Conservation (phyloP, 2,329 filamentous ascomycete species). For the Aspergillus sp. region DNA sequence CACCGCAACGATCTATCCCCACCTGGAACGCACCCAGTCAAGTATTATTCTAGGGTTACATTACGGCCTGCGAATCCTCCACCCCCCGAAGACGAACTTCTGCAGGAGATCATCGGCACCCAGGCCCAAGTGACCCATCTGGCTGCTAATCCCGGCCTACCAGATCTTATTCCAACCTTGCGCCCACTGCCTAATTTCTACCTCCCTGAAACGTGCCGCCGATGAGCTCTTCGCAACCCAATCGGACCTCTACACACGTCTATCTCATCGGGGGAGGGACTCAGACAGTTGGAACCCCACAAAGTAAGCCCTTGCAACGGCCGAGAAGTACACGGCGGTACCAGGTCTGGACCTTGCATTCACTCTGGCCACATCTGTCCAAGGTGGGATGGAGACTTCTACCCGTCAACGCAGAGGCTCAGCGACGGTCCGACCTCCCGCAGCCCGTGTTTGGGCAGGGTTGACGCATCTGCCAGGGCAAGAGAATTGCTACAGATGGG, state of each 20-base stretch:
- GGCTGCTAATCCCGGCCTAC: slow-evolving; percentile 50
- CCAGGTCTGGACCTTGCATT: slow-evolving; percentile 51
- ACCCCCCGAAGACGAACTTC: slow-evolving; percentile 46
- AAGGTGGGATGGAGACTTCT: slow-evolving; percentile 54
- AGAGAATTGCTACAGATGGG: slow-evolving; percentile 25
- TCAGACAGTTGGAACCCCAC: slow-evolving; percentile 30
- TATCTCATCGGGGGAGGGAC: slow-evolving; percentile 22
- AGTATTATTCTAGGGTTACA: slow-evolving; percentile 56
- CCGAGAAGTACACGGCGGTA: slow-evolving; percentile 41
- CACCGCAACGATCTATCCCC: slow-evolving; percentile 47
- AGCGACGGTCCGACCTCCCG: slow-evolving; percentile 22
- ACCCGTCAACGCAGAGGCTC: slow-evolving; percentile 37
- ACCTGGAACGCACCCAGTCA: slow-evolving; percentile 54
- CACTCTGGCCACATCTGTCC: slow-evolving; percentile 51
- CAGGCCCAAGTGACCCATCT: slow-evolving; percentile 53
- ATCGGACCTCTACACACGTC: slow-evolving; percentile 29
- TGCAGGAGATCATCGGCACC: slow-evolving; percentile 50
- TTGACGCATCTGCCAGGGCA: slow-evolving; percentile 26
- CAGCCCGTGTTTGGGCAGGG: slow-evolving; percentile 27
- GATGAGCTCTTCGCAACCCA: slow-evolving; percentile 27
- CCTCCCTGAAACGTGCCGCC: slow-evolving; percentile 47
- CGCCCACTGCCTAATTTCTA: slow-evolving; percentile 48
- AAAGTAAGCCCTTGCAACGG: slow-evolving; percentile 29
- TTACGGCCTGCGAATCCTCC: slow-evolving; percentile 53
- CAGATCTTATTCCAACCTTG: slow-evolving; percentile 49